phyloP scores from a whole-genome alignment of 1,284 basidiomycete species.

The Leccinum subspadiceum region DNA sequence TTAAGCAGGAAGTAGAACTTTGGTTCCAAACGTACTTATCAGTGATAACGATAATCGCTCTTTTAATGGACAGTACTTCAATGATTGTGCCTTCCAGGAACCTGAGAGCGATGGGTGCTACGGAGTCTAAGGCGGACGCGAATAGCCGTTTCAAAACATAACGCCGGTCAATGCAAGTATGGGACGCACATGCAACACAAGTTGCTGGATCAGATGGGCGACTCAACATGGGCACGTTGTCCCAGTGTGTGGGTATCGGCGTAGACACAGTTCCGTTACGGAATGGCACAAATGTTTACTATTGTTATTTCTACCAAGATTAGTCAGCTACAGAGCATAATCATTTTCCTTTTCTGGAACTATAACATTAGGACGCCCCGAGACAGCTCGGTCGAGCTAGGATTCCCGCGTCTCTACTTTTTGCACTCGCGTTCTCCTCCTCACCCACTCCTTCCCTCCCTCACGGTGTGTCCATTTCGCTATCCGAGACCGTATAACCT shows the following conservation, averaged over 20 bases:
- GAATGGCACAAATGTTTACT: neutral
- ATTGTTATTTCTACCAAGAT: neutral
- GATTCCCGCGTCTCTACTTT: neutral
- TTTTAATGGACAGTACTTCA: neutral
- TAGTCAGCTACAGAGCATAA: neutral
- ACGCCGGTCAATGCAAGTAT: neutral
- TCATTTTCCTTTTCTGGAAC: neutral
- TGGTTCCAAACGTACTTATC: neutral
- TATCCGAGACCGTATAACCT: neutral
- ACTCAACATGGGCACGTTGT: neutral
- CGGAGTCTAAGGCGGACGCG: no score
- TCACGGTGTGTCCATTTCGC: conserved; percentile 12
- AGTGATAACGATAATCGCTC: neutral
- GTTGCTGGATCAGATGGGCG: neutral
- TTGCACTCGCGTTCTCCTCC: neutral
- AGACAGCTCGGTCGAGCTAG: neutral
- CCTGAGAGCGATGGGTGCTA: neutral
- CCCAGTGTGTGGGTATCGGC: neutral
- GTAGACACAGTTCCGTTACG: neutral
- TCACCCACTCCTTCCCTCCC: neutral
- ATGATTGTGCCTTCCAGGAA: neutral
- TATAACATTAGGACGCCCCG: neutral
- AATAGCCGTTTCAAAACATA: neutral
- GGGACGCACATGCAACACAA: neutral
- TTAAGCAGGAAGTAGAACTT: neutral